Conservation (phyloP, 2,329 filamentous ascomycete species). For the Neofusicoccum laricinum region DNA sequence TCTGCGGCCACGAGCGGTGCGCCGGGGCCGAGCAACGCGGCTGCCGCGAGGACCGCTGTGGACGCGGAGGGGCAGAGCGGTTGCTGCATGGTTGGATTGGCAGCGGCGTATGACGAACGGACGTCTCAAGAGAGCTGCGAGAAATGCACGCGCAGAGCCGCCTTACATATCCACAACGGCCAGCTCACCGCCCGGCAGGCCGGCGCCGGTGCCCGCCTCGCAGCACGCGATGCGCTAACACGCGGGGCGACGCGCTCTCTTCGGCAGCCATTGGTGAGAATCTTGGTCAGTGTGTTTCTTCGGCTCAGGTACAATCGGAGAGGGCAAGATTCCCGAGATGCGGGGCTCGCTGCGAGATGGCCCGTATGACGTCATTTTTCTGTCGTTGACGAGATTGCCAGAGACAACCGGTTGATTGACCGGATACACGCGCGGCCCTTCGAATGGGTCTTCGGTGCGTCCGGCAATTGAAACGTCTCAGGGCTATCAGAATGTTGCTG, state of each 20-base stretch:
- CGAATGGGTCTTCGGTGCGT: too few relatives aligned
- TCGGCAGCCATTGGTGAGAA: neutral
- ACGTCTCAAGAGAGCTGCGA: too few relatives aligned
- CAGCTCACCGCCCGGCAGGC: too few relatives aligned
- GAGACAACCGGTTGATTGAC: too few relatives aligned
- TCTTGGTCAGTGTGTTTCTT: neutral
- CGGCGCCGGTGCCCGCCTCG: neutral
- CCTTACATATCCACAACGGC: neutral
- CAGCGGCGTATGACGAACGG: neutral
- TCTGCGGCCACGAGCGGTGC: neutral
- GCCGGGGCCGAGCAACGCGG: neutral
- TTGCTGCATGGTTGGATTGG: neutral
- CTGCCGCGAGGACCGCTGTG: neutral
- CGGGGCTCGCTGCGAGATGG: neutral
- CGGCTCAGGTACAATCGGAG: neutral
- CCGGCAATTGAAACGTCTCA: too few relatives aligned
- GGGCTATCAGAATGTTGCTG: too few relatives aligned
- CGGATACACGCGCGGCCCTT: neutral
- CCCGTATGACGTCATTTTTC: neutral
- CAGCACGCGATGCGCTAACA: neutral
- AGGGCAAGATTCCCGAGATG: neutral
- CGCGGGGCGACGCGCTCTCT: neutral
- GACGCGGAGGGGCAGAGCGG: constrained; percentile 5
- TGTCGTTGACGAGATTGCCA: constrained; percentile 6
- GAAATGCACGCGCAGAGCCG: neutral